These are phyloP conservation scores for Neurospora sp. DNA, from an alignment of 495 filamentous ascomycete genomes.

Conservation along the genomic window DNA sequence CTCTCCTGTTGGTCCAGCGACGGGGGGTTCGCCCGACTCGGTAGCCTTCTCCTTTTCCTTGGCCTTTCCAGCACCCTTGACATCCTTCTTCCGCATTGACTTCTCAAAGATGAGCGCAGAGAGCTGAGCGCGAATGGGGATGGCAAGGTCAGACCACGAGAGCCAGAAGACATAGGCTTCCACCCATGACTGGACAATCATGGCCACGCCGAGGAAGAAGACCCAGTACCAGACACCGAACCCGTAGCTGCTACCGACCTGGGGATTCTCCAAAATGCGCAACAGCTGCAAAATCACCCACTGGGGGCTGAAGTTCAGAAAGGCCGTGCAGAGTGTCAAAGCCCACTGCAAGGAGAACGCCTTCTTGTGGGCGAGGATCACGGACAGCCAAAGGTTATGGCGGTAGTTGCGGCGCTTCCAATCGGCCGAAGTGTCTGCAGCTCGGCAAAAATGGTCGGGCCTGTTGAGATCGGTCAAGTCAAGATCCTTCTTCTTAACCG, in stretches of 20 bases:
- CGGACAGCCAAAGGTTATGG: constrained; percentile 50
- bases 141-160: constrained; percentile 49
- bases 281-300: constrained; percentile 58
- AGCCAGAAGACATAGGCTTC: constrained; percentile 58
- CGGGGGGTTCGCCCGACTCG: constrained; percentile 12
- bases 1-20: constrained; percentile 15
- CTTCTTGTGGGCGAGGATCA: constrained; percentile 45
- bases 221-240: constrained; percentile 59
- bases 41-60: constrained; percentile 17
- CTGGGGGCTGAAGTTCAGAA: constrained; percentile 59
- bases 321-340: constrained; percentile 41
- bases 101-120: constrained; percentile 69
- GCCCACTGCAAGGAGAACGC: constrained; percentile 44
- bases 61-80: constrained; percentile 36
- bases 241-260: constrained; percentile 28
- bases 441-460: constrained; percentile 38
- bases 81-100: constrained; percentile 69
- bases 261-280: constrained; percentile 48
- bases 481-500: constrained; percentile 44
- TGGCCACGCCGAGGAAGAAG: constrained; percentile 45
- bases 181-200: constrained; percentile 45
- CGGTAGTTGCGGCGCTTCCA: constrained; percentile 43
- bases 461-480: constrained; percentile 50
- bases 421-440: constrained; percentile 33
- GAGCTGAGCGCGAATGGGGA: constrained; percentile 59